Conservation (phyloP, 495 filamentous ascomycete species). For the Terfezia claveryi region DNA sequence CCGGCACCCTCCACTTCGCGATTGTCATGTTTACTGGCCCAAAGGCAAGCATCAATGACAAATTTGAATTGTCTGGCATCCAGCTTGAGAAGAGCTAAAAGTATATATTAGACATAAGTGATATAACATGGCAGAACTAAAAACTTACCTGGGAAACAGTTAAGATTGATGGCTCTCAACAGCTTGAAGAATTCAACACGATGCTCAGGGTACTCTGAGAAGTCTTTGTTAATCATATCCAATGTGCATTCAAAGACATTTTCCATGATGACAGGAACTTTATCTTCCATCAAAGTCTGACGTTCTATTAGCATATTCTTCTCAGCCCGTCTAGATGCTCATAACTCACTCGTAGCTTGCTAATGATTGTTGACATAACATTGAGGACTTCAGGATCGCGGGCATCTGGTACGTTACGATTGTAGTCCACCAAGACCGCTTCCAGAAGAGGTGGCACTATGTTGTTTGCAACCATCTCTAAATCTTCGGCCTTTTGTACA, state of each 20-base stretch:
- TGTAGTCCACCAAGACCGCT: constrained; percentile 86
- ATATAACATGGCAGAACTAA: neutral
- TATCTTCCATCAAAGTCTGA: constrained; percentile 84
- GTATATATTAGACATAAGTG: constrained; percentile 4
- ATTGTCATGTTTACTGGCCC: constrained; percentile 99
- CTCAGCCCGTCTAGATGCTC: constrained; percentile 11
- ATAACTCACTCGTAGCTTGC: constrained; percentile 73
- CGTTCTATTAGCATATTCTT: constrained; percentile 18
- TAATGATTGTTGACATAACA: constrained; percentile 93
- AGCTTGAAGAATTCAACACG: constrained; percentile 97
- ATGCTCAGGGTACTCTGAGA: constrained; percentile 95
- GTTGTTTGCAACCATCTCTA: constrained; percentile 74
- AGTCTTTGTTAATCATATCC: constrained; percentile 99
- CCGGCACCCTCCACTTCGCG: constrained; percentile 92
- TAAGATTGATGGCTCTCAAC: constrained; percentile 80
- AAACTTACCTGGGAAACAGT: constrained; percentile 56
- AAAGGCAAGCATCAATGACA: constrained; percentile 97
- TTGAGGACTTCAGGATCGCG: constrained; percentile 91
- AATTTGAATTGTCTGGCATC: constrained; percentile 95
- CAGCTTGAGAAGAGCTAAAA: constrained; percentile 58
- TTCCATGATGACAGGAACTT: constrained; percentile 92
- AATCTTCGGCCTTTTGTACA: constrained; percentile 90
- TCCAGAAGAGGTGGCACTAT: constrained; percentile 95
- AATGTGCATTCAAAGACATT: constrained; percentile 96
- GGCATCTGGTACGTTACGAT: constrained; percentile 85